Percentiles rank a stretch among this genome's conserved stretches.
Conservation (phyloP, 2,329 filamentous ascomycete species). For the Coccinonectria pachysandricola region DNA sequence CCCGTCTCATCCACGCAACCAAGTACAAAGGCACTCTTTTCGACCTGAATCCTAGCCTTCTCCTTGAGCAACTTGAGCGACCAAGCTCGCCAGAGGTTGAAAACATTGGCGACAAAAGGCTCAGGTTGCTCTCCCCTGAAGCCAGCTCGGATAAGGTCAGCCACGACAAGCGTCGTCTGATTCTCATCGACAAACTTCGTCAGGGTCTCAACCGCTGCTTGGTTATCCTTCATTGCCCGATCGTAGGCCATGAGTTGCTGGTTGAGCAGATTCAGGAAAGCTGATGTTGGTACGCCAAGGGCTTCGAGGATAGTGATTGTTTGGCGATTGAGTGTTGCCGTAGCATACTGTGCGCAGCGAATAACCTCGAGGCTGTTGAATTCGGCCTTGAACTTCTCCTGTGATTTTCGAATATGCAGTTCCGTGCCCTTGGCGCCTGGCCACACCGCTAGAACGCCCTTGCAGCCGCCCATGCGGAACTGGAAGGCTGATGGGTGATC, state of each 20-base stretch:
- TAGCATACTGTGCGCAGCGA: conserved; percentile 63
- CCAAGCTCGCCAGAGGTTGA: conserved; percentile 82
- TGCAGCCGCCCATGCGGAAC: conserved; percentile 85
- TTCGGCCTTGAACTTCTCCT: conserved; percentile 71
- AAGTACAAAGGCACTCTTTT: conserved; percentile 76
- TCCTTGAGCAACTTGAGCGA: conserved; percentile 84
- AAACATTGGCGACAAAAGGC: conserved; percentile 69
- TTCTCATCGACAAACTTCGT: conserved; percentile 76
- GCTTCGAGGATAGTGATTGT: conserved; percentile 76
- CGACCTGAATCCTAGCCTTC: conserved; percentile 75
- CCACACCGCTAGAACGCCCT: conserved; percentile 75
- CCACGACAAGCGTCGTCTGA: conserved; percentile 63
- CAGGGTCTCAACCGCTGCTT: conserved; percentile 56
- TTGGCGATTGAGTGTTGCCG: conserved; percentile 79
- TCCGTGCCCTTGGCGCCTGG: conserved; percentile 55
- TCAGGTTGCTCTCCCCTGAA: conserved; percentile 63
- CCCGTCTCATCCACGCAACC: conserved; percentile 82
- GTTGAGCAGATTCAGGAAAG: conserved; percentile 59
- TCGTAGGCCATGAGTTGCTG: conserved; percentile 60
- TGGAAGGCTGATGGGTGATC: conserved; percentile 73
- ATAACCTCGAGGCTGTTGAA: conserved; percentile 77
- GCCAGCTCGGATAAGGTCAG: conserved; percentile 65
- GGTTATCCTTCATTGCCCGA: conserved; percentile 55
- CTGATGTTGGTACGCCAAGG: conserved; percentile 57
- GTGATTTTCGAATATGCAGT: conserved; percentile 71